phyloP scores from a whole-genome alignment of 371 early-diverging fungal genomes.

The Syncephalis fuscata region DNA sequence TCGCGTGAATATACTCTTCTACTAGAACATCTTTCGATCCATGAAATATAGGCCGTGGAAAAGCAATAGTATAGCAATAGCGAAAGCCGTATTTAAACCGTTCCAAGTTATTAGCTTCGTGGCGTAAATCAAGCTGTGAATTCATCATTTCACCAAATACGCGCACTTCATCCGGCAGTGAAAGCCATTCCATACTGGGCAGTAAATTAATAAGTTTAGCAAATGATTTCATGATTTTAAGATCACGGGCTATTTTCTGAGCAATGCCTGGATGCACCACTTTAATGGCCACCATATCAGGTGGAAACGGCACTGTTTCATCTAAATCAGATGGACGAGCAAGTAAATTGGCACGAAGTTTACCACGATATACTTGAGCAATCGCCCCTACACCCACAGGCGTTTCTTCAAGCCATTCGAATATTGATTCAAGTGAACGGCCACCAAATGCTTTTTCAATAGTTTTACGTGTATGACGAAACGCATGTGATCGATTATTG shows the following conservation, averaged over 20 bases:
- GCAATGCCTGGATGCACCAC: slow-evolving; percentile 78
- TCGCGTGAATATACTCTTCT: slow-evolving; percentile 63
- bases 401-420: slow-evolving; percentile 47
- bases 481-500: slow-evolving; percentile 59
- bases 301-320: slow-evolving; percentile 10
- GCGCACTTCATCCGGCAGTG: slow-evolving; percentile 69
- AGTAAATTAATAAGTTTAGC: slow-evolving; percentile 46
- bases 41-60: slow-evolving; percentile 49
- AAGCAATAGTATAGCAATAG: slow-evolving; percentile 26
- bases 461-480: slow-evolving; percentile 36
- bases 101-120: slow-evolving; percentile 62
- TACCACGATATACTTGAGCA: slow-evolving; percentile 63
- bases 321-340: slow-evolving; percentile 1
- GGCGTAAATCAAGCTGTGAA: slow-evolving; percentile 71
- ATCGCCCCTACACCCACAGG: slow-evolving; percentile 93
- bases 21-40: slow-evolving; percentile 53
- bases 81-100: slow-evolving; percentile 53
- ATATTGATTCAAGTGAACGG: slow-evolving; percentile 43
- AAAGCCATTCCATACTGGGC: slow-evolving; percentile 67
- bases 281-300: slow-evolving; percentile 76
- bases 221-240: slow-evolving; percentile 55
- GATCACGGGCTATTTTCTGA: slow-evolving; percentile 49
- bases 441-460: slow-evolving; percentile 46
- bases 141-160: slow-evolving; percentile 89
- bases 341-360: slow-evolving; percentile 1